Conservation (phyloP, 2,329 filamentous ascomycete species). For the Fusarium sulawesiense region DNA sequence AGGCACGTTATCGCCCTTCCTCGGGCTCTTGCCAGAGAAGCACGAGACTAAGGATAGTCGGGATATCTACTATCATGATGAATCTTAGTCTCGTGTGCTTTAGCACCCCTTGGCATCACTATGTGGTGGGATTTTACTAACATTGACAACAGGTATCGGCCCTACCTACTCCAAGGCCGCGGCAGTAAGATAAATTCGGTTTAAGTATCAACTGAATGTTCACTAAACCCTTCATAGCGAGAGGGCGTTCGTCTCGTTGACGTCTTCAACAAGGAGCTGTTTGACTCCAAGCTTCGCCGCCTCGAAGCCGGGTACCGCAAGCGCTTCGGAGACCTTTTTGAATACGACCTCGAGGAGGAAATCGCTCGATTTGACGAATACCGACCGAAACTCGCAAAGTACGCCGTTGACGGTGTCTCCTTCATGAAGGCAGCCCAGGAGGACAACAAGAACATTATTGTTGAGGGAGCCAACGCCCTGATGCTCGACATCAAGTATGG, state of each 20-base stretch:
- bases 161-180: slow-evolving; percentile 1
- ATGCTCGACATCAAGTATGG: slow-evolving; percentile 22
- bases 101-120: background rate
- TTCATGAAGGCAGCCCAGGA: slow-evolving; percentile 11
- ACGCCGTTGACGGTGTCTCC: background rate
- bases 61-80: background rate
- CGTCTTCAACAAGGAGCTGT: slow-evolving; percentile 1
- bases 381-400: background rate
- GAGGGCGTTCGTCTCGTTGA: slow-evolving; percentile 5
- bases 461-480: slow-evolving; percentile 12
- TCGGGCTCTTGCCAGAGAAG: background rate
- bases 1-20: background rate
- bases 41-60: background rate
- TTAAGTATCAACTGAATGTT: background rate
- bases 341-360: slow-evolving; percentile 8
- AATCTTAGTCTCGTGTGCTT: slow-evolving; percentile 4
- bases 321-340: slow-evolving; percentile 8
- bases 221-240: slow-evolving; percentile 1
- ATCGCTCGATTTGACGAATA: slow-evolving; percentile 12
- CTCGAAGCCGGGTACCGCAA: slow-evolving; percentile 7
- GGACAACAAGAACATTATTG: slow-evolving; percentile 4
- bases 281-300: slow-evolving; percentile 13
- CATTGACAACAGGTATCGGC: slow-evolving; percentile 7
- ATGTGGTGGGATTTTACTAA: background rate
- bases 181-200: background rate